Evolutionary conservation across 257 asterid species (phyloP).

Genomic region (Rubia yunnanensis): DNA sequence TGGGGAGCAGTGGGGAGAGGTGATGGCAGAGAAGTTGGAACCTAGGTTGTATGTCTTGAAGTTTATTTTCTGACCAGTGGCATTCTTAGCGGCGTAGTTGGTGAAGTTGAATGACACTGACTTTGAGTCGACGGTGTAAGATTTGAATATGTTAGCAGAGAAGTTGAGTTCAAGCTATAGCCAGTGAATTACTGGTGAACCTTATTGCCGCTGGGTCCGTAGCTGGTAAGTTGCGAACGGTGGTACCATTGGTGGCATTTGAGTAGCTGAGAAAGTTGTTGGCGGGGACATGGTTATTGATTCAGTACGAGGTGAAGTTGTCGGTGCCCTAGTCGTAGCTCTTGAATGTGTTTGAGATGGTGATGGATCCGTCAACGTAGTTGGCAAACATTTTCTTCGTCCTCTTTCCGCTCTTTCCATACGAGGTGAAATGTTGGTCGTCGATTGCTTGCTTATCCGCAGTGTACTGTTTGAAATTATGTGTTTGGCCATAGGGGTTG

Average conservation of each 20-base stretch:
- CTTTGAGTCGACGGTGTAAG: slow-evolving; percentile 48
- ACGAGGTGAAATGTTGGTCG: slow-evolving; percentile 33
- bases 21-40: too few relatives aligned
- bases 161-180: too few relatives aligned
- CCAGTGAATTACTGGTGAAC: slow-evolving; percentile 38
- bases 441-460: slow-evolving; percentile 28
- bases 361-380: not conserved
- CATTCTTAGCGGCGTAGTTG: slow-evolving; percentile 65
- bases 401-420: slow-evolving; percentile 47
- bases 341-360: slow-evolving; percentile 21
- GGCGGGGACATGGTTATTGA: slow-evolving; percentile 45
- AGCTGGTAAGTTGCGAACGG: slow-evolving; percentile 55
- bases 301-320: slow-evolving; percentile 50
- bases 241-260: slow-evolving; percentile 31
- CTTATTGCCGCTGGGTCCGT: slow-evolving; percentile 47
- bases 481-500: slow-evolving; percentile 33
- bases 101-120: slow-evolving; percentile 27
- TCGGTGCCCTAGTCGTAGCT: slow-evolving; percentile 63
- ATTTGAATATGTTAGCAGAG: slow-evolving; percentile 45
- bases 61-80: slow-evolving; percentile 11
- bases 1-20: too few relatives aligned
- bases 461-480: slow-evolving; percentile 25
- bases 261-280: slow-evolving; percentile 64
- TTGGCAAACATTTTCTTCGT: too few relatives aligned
- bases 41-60: slow-evolving; percentile 59